A percentile compares a stretch with the other conserved stretches of the same genome.
Evolutionary conservation across 306 rosid genomes (phyloP).

Genomic region (Begonia masoniana): DNA sequence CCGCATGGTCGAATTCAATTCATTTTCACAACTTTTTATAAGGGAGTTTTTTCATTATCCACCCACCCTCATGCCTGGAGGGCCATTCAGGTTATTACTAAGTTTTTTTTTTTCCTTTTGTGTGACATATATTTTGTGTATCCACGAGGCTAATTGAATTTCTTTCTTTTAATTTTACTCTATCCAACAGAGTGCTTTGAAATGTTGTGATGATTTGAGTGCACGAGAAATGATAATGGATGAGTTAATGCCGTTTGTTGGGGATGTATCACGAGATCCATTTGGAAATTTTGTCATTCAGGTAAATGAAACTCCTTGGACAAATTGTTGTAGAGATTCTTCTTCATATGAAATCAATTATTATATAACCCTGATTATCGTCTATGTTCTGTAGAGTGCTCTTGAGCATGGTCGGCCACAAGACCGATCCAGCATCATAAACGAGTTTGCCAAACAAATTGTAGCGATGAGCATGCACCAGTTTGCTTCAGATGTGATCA

Average conservation of each 20-base stretch:
- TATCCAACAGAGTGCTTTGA: slow-evolving; percentile 73
- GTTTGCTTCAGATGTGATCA: slow-evolving; percentile 95
- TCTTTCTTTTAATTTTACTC: slow-evolving; percentile 13
- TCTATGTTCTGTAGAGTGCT: slow-evolving; percentile 46
- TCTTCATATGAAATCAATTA: background rate
- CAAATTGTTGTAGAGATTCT: too few relatives aligned
- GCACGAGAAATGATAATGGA: slow-evolving; percentile 80
- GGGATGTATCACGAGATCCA: slow-evolving; percentile 82
- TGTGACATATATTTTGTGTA: slow-evolving; percentile 1
- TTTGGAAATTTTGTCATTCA: slow-evolving; percentile 95
- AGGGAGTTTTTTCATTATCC: slow-evolving; percentile 78
- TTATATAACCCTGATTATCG: background rate
- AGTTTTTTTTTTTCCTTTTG: slow-evolving; percentile 1
- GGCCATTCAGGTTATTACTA: slow-evolving; percentile 71
- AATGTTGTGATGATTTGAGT: slow-evolving; percentile 59
- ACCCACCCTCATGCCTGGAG: slow-evolving; percentile 98
- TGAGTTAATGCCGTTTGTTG: slow-evolving; percentile 78
- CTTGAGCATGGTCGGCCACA: slow-evolving; percentile 66
- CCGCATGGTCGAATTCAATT: slow-evolving; percentile 83
- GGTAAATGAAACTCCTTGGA: slow-evolving; percentile 24
- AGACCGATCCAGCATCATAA: slow-evolving; percentile 71
- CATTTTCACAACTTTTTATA: slow-evolving; percentile 75
- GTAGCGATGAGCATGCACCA: slow-evolving; percentile 95
- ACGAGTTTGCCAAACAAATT: slow-evolving; percentile 87
- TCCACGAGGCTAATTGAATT: slow-evolving; percentile 10